These are phyloP conservation scores for Globisporangium spiculum DNA, from an alignment of 352 stramenopile genomes.

Conservation along the genomic window DNA sequence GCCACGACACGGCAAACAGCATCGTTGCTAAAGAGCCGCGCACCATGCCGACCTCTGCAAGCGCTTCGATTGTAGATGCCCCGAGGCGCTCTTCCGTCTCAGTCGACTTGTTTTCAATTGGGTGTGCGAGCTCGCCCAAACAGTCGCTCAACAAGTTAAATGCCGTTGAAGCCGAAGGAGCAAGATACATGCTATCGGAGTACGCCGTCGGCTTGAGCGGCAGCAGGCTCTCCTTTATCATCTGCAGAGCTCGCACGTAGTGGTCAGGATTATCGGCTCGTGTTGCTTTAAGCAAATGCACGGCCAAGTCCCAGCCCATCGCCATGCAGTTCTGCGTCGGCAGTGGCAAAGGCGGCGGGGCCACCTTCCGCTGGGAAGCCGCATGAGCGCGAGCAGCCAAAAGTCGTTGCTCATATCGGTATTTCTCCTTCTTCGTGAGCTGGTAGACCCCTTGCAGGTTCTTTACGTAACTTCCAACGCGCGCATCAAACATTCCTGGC, in stretches of 20 bases:
- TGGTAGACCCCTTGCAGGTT: constrained; percentile 72
- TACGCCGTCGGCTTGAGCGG: constrained; percentile 79
- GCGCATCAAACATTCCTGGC: constrained; percentile 61
- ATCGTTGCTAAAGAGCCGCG: constrained; percentile 72
- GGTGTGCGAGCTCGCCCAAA: constrained; percentile 43
- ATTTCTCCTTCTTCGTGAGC: constrained; percentile 79
- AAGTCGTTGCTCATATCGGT: constrained; percentile 69
- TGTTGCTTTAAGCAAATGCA: constrained; percentile 71
- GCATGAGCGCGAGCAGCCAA: constrained; percentile 48
- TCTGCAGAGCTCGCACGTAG: constrained; percentile 67
- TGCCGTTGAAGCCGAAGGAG: constrained; percentile 60
- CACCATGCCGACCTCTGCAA: constrained; percentile 70
- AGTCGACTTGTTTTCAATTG: constrained; percentile 9
- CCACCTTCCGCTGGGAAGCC: constrained; percentile 65
- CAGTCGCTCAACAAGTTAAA: constrained; percentile 79
- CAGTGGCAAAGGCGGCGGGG: constrained; percentile 65
- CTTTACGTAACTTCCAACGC: constrained; percentile 68
- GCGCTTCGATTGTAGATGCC: constrained; percentile 62
- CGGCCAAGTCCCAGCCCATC: constrained; percentile 81
- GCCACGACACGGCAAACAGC: constrained; percentile 64
- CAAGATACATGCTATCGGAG: constrained; percentile 81
- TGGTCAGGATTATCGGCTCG: constrained; percentile 56
- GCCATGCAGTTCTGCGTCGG: constrained; percentile 82
- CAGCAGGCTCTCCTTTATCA: constrained; percentile 69
- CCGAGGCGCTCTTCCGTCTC: constrained; percentile 33